These are phyloP conservation scores for Periconia sp. DNA, from an alignment of 2,329 filamentous ascomycete genomes.

Conservation along the genomic window DNA sequence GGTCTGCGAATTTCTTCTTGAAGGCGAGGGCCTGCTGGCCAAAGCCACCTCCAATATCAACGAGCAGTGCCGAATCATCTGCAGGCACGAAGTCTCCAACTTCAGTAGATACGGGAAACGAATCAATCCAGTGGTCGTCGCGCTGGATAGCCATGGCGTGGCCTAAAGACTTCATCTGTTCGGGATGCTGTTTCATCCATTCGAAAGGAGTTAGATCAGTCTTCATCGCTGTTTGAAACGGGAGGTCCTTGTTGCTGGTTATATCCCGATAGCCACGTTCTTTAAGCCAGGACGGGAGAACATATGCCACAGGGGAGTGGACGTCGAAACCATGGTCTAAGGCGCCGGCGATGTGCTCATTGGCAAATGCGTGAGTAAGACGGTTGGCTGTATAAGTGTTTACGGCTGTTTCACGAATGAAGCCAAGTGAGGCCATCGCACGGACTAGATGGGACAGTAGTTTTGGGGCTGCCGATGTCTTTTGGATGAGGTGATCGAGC, in stretches of 20 bases:
- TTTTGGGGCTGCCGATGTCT: conserved; percentile 28
- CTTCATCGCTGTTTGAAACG: conserved; percentile 32
- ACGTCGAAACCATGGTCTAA: conserved; percentile 30
- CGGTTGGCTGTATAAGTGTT: conserved; percentile 38
- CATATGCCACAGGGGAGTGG: conserved; percentile 26
- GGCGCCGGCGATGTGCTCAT: conserved; percentile 31
- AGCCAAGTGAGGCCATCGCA: conserved; percentile 37
- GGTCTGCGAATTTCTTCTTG: conserved; percentile 19
- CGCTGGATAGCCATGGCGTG: conserved; percentile 36
- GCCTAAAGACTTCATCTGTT: conserved; percentile 33
- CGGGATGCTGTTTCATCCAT: conserved; percentile 31
- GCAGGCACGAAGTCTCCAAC: conserved; percentile 20
- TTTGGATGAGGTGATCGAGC: conserved; percentile 23
- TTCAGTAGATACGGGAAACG: conserved; percentile 24
- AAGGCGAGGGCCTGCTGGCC: conserved; percentile 33
- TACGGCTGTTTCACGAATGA: conserved; percentile 34
- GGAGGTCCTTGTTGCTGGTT: conserved; percentile 27
- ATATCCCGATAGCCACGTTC: conserved; percentile 34
- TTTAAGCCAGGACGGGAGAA: conserved; percentile 36
- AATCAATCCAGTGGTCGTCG: conserved; percentile 23
- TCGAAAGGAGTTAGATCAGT: conserved; percentile 35
- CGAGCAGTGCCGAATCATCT: conserved; percentile 26
- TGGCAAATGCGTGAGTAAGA: conserved; percentile 32
- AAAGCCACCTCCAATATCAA: conserved; percentile 42
- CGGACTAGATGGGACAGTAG: conserved; percentile 42